Percentiles rank a stretch among this genome's conserved stretches.
phyloP scores from a whole-genome alignment of 2,329 filamentous ascomycete genomes.

The Didymellaceae sp. region DNA sequence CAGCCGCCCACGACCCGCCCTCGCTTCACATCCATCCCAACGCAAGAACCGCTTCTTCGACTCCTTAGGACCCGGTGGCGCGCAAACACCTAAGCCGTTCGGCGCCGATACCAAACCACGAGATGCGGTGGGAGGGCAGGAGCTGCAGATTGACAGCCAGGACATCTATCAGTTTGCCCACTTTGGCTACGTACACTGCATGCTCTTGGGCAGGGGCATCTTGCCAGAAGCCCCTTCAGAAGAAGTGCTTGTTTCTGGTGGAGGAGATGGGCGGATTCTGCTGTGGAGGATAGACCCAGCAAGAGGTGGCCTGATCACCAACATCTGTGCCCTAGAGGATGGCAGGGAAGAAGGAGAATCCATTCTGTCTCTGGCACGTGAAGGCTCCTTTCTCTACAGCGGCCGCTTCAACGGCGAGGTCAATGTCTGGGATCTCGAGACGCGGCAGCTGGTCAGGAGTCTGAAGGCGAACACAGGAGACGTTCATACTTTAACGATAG shows the following conservation, averaged over 20 bases:
- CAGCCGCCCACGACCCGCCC: slow-evolving; percentile 65
- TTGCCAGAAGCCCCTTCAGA: slow-evolving; percentile 71
- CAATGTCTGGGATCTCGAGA: slow-evolving; percentile 97
- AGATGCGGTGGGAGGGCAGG: slow-evolving; percentile 64
- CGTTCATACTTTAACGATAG: slow-evolving; percentile 84
- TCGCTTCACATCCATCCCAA: slow-evolving; percentile 73
- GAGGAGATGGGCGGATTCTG: slow-evolving; percentile 92
- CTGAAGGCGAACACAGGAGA: slow-evolving; percentile 83
- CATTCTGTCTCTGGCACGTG: slow-evolving; percentile 79
- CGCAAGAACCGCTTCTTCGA: slow-evolving; percentile 92
- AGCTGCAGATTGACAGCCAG: slow-evolving; percentile 80
- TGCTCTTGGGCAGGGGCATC: slow-evolving; percentile 81
- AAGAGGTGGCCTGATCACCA: slow-evolving; percentile 67
- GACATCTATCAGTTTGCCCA: slow-evolving; percentile 90
- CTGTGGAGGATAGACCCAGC: slow-evolving; percentile 79
- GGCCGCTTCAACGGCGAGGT: slow-evolving; percentile 87
- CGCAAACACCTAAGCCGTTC: slow-evolving; percentile 75
- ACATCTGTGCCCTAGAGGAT: slow-evolving; percentile 72
- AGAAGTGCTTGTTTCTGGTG: slow-evolving; percentile 87
- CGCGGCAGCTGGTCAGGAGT: slow-evolving; percentile 84
- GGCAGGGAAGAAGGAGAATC: slow-evolving; percentile 64
- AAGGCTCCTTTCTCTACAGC: slow-evolving; percentile 91
- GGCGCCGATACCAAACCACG: slow-evolving; percentile 58
- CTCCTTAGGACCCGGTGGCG: slow-evolving; percentile 82
- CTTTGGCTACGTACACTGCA: slow-evolving; percentile 94